Evolutionary conservation across 1,284 basidiomycete genomes (phyloP).

Genomic region (Trametes pubescens): DNA sequence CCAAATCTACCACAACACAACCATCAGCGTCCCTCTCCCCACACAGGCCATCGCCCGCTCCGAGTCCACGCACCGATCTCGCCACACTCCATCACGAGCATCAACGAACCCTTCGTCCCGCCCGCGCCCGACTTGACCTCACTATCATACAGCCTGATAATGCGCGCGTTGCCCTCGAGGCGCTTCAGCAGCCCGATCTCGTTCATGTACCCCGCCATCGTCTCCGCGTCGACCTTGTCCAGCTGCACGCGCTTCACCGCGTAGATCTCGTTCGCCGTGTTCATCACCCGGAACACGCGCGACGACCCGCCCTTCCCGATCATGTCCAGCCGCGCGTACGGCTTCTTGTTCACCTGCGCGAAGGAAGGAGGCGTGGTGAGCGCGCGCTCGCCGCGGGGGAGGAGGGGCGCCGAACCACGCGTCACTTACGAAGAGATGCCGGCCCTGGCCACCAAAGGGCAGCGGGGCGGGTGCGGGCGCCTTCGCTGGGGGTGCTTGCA

Average conservation of each 20-base stretch:
- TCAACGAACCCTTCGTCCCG: constrained; percentile 70
- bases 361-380: constrained; percentile 13
- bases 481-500: not conserved
- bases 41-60: not conserved
- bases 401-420: not conserved
- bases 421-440: constrained; percentile 8
- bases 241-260: constrained; percentile 91
- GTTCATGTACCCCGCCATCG: constrained; percentile 92
- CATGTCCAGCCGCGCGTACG: constrained; percentile 84
- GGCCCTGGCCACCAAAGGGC: not conserved
- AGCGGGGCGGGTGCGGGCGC: too few species aligned
- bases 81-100: constrained; percentile 95
- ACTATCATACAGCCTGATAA: constrained; percentile 89
- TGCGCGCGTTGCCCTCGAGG: constrained; percentile 86
- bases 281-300: constrained; percentile 91
- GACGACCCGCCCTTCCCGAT: constrained; percentile 94
- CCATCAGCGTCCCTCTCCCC: constrained; percentile 1
- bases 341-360: constrained; percentile 77
- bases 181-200: constrained; percentile 91
- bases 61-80: constrained; percentile 64
- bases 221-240: constrained; percentile 86
- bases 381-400: constrained; percentile 44
- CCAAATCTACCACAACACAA: constrained; percentile 62
- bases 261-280: constrained; percentile 77
- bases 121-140: constrained; percentile 75